phyloP scores from a whole-genome alignment of 352 stramenopile genomes.

The Globisporangium recalcitrans region DNA sequence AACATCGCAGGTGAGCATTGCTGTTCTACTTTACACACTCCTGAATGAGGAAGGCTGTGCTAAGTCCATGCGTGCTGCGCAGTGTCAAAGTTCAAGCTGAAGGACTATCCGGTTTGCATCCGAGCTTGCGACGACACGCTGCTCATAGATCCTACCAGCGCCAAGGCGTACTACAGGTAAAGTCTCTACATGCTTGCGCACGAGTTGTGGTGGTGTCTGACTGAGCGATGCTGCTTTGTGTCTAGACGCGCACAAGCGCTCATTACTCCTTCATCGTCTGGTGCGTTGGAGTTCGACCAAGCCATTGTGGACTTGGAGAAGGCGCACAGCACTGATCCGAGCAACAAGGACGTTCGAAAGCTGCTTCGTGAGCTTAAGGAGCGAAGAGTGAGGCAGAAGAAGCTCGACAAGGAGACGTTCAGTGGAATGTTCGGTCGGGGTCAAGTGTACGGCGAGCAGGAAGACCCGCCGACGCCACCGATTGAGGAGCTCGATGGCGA shows the following conservation, averaged over 20 bases:
- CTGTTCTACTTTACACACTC: no score
- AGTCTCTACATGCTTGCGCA: no score
- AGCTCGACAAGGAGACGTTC: slow-evolving; percentile 73
- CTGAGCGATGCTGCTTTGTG: not conserved
- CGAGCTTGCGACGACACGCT: slow-evolving; percentile 67
- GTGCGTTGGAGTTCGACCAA: slow-evolving; percentile 71
- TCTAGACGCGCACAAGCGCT: slow-evolving; percentile 62
- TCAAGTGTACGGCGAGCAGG: slow-evolving; percentile 37
- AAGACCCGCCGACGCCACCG: slow-evolving; percentile 2
- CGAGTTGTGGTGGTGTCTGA: not conserved
- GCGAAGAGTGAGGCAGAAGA: slow-evolving; percentile 52
- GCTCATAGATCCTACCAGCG: slow-evolving; percentile 46
- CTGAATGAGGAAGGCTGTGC: not conserved
- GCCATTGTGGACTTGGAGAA: slow-evolving; percentile 67
- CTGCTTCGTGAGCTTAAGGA: slow-evolving; percentile 66
- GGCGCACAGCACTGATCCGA: slow-evolving; percentile 51
- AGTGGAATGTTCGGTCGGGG: slow-evolving; percentile 80
- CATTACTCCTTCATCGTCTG: slow-evolving; percentile 69
- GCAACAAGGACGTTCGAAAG: slow-evolving; percentile 58
- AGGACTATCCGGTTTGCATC: slow-evolving; percentile 57
- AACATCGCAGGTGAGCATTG: slow-evolving; percentile 54
- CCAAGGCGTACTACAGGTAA: slow-evolving; percentile 83
- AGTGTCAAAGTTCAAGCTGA: slow-evolving; percentile 81
- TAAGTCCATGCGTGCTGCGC: not conserved
- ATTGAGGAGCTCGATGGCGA: slow-evolving; percentile 21